Evolutionary conservation across 1,139 yeast genomes (phyloP).

Genomic region (Kazachstania sp.): DNA sequence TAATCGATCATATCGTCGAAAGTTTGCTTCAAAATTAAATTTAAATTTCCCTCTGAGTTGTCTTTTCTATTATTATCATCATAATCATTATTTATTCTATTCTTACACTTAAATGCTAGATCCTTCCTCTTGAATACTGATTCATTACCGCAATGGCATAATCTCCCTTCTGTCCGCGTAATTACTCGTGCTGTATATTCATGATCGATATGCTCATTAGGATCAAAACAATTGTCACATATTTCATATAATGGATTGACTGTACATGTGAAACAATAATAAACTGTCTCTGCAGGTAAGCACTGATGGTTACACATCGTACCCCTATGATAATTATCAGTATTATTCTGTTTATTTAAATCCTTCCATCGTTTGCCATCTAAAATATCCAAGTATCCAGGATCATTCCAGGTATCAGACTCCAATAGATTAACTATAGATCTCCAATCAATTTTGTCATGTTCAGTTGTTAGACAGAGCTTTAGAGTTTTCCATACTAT

Average conservation of each 20-base stretch:
- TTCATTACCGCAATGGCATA: slow-evolving; percentile 90
- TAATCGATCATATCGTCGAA: slow-evolving; percentile 59
- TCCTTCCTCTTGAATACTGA: slow-evolving; percentile 41
- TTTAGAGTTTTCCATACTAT: slow-evolving; percentile 24
- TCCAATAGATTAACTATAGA: slow-evolving; percentile 13
- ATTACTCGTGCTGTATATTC: slow-evolving; percentile 65
- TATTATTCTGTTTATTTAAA: slow-evolving; percentile 7
- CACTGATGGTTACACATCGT: slow-evolving; percentile 24
- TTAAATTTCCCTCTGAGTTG: neutral
- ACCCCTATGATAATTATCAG: slow-evolving; percentile 16
- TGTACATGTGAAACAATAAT: slow-evolving; percentile 29
- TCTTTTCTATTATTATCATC: neutral
- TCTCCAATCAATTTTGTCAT: slow-evolving; percentile 19
- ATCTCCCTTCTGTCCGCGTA: slow-evolving; percentile 80
- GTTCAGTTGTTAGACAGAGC: slow-evolving; percentile 11
- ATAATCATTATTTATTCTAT: slow-evolving; percentile 42
- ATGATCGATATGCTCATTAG: slow-evolving; percentile 67
- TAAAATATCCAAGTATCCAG: slow-evolving; percentile 13
- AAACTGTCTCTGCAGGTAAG: slow-evolving; percentile 26
- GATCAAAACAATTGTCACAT: slow-evolving; percentile 69
- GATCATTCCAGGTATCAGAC: slow-evolving; percentile 19
- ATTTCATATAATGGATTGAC: slow-evolving; percentile 34
- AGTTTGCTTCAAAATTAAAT: slow-evolving; percentile 29
- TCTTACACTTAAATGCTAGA: slow-evolving; percentile 39
- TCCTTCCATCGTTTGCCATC: slow-evolving; percentile 19